phyloP scores from a whole-genome alignment of 2,329 filamentous ascomycete species.

The Stagonosporopsis vannaccii region DNA sequence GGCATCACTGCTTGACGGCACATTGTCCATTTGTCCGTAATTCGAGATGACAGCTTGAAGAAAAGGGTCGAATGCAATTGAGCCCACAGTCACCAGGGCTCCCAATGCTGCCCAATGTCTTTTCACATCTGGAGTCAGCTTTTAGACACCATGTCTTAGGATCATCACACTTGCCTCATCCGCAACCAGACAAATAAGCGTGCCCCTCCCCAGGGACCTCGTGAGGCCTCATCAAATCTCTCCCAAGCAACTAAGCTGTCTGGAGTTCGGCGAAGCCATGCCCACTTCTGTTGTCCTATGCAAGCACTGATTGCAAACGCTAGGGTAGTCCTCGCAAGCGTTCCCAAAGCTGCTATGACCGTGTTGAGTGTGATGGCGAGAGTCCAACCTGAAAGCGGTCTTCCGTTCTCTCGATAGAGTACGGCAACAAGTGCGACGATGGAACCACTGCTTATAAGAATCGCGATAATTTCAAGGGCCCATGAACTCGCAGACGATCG shows the following conservation, averaged over 20 bases:
- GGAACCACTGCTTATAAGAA: neutral
- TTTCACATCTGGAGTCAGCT: neutral
- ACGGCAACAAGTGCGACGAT: conserved; percentile 13
- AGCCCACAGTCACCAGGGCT: conserved; percentile 9
- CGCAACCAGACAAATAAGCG: conserved; percentile 19
- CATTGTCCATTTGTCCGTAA: conserved; percentile 1
- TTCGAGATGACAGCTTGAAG: conserved; percentile 12
- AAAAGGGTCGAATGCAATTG: conserved; percentile 20
- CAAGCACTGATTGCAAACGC: conserved; percentile 23
- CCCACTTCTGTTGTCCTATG: conserved; percentile 25
- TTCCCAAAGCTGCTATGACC: conserved; percentile 16
- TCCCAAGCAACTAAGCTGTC: conserved; percentile 12
- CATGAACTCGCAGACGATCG: conserved; percentile 1
- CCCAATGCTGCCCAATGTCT: conserved; percentile 21
- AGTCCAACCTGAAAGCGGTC: conserved; percentile 12
- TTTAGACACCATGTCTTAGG: too few relatives aligned
- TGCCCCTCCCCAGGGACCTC: conserved; percentile 20
- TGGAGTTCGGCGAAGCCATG: conserved; percentile 12
- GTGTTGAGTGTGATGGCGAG: conserved; percentile 20
- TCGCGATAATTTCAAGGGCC: conserved; percentile 5
- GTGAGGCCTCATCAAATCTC: conserved; percentile 25
- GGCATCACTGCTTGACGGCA: neutral
- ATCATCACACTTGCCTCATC: conserved; percentile 2
- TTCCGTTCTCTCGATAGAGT: conserved; percentile 8
- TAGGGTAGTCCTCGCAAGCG: conserved; percentile 16